A percentile compares a stretch with the other conserved stretches of the same genome.
These are phyloP conservation scores for Cichorium intybus DNA, from an alignment of 140 eudicot species.

Conservation along the genomic window DNA sequence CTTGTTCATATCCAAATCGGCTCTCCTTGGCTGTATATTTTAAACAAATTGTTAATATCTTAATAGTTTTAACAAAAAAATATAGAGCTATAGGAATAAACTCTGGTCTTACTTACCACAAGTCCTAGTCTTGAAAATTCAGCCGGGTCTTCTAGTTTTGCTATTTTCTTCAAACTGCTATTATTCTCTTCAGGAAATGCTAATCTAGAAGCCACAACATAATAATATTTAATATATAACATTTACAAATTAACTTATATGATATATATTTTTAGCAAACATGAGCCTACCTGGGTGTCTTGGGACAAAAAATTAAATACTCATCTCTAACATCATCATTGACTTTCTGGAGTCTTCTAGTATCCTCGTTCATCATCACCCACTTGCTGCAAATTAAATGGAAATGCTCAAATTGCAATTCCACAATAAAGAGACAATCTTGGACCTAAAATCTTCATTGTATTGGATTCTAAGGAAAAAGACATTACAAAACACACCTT, in stretches of 20 bases:
- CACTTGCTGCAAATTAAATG: constrained; percentile 65
- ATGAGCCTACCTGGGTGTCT: constrained; percentile 51
- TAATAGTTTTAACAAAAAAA: background rate
- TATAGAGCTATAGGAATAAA: background rate
- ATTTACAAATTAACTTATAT: background rate
- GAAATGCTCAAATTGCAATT: background rate
- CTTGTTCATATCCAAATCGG: constrained; percentile 93
- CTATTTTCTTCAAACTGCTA: constrained; percentile 71
- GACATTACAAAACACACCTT: constrained; percentile 40
- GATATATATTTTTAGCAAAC: background rate
- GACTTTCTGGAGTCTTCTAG: constrained; percentile 90
- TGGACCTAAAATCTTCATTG: background rate
- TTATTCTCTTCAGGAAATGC: constrained; percentile 89
- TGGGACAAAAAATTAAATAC: constrained; percentile 64
- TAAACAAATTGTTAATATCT: background rate
- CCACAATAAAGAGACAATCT: background rate
- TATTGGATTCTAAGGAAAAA: background rate
- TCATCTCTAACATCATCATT: constrained; percentile 75
- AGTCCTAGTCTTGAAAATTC: constrained; percentile 61
- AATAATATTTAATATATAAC: background rate
- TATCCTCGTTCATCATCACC: constrained; percentile 98
- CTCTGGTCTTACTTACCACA: constrained; percentile 64
- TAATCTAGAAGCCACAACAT: constrained; percentile 47
- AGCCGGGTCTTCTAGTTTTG: constrained; percentile 84
- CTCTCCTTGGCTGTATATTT: constrained; percentile 78